Base-by-base conservation (phyloP, 352 stramenopile genomes). In the Phytophthora colocasiae region DNA sequence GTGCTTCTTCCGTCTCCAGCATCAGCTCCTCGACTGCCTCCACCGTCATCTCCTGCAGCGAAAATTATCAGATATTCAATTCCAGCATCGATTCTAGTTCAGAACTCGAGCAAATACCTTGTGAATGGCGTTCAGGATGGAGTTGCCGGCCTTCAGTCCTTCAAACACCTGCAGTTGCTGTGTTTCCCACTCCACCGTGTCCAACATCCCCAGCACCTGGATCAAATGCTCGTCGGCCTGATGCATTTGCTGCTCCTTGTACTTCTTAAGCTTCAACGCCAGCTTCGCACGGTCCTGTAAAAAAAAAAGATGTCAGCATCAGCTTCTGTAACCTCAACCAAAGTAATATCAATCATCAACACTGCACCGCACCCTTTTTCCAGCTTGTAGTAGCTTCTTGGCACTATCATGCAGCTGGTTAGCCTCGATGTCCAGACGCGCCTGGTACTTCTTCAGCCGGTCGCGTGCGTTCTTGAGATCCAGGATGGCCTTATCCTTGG, bases 381-480 rank as follows among this genome's bases (percentile, higher is more conserved):
- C 83, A 19, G 81, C 77, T 48, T 85, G 73, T 6, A 96, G 61
- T 46, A 96, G 60, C 40, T 83, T 71, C 72, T 91, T 94, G 56
- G 89, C 88, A 51, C 87, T 95, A 31, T 88, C 77, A 39, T 92
- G 80, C 38, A 96, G 77, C 63, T 95, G 83, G 22, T 85, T 84
- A 31, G 82, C 83, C 60, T 97, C 90, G 29, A 90, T 72, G 57
- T 96, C 88, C 19, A 96, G 80, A 39, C 87, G 81, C 56, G 75
- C 69, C 60, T 96, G 87, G 64, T 95, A 95, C 76, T 91, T 94
- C 54, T 85, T 84, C 3, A 96, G 81, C 8, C 87, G 77, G 58
- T 97, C 90, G 19, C 90, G 83, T n/a, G 90, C 87, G 45, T 95
- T 95, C 73, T 97, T 97, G 40, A 97, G 87, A 61, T 96, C 88